A percentile compares a stretch with the other conserved stretches of the same genome.
Conservation (phyloP, 192 early-diverging fungal species). For the Coemansia sp. region DNA sequence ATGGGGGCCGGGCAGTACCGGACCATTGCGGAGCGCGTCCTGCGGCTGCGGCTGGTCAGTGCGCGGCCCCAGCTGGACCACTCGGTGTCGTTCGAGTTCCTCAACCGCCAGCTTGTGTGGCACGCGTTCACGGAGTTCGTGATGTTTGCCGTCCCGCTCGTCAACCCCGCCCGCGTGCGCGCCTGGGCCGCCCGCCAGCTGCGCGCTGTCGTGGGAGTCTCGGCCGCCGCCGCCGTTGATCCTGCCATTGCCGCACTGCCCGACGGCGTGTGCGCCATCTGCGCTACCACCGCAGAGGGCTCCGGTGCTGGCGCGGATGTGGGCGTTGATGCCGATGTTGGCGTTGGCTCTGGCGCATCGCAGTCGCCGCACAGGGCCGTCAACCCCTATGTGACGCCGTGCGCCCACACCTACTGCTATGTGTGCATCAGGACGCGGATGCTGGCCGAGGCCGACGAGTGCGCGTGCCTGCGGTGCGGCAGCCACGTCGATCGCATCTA, state of each 20-base stretch:
- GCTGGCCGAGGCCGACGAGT: conserved; percentile 69
- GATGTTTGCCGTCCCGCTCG: conserved; percentile 78
- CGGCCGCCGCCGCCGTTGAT: conserved; percentile 50
- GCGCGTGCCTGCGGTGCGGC: conserved; percentile 79
- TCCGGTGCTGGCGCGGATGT: background rate
- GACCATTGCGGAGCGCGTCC: conserved; percentile 71
- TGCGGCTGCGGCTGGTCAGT: conserved; percentile 84
- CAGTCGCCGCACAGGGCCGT: conserved; percentile 10
- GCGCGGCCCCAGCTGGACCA: conserved; percentile 70
- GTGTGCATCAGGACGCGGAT: conserved; percentile 81
- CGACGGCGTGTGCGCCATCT: conserved; percentile 74
- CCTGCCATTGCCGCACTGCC: conserved; percentile 58
- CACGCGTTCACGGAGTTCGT: conserved; percentile 91
- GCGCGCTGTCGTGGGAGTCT: conserved; percentile 40
- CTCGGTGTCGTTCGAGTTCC: conserved; percentile 86
- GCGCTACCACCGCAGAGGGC: conserved; percentile 30
- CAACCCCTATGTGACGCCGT: conserved; percentile 78
- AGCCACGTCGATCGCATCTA: conserved; percentile 61
- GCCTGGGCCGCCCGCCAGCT: conserved; percentile 36
- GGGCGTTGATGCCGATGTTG: background rate
- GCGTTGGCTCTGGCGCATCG: conserved; percentile 24
- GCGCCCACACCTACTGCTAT: conserved; percentile 88
- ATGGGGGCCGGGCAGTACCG: conserved; percentile 83
- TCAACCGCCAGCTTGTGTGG: conserved; percentile 94
- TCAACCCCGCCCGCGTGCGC: conserved; percentile 60